A percentile compares a stretch with the other conserved stretches of the same genome.
Evolutionary conservation across 768 basidiomycete genomes (phyloP).

Genomic region (Trametes cinnabarina): DNA sequence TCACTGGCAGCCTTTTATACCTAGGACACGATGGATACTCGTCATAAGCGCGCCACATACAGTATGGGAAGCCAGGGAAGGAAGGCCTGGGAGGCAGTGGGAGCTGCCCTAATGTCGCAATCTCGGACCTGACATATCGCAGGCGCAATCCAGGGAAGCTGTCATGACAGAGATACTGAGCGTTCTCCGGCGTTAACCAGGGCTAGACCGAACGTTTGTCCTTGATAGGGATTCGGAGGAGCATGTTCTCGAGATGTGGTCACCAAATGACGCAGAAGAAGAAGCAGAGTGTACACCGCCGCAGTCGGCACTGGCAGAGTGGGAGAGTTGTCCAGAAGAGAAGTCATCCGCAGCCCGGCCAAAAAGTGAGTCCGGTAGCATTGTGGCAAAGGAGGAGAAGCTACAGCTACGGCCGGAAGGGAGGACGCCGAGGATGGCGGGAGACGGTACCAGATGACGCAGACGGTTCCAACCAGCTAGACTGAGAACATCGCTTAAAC

Average conservation of each 20-base stretch:
- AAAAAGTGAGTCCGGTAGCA: neutral
- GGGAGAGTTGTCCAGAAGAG: neutral
- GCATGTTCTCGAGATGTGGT: neutral
- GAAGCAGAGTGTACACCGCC: neutral
- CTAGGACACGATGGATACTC: neutral
- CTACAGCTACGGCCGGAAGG: neutral
- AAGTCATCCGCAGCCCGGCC: neutral
- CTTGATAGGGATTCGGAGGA: constrained; percentile 4
- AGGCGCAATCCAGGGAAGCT: neutral
- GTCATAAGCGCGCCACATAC: neutral
- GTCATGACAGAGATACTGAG: constrained; percentile 4
- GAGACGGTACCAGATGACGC: constrained; percentile 7
- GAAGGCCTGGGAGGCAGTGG: constrained; percentile 2
- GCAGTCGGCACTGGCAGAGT: neutral
- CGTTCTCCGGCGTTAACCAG: constrained; percentile 5
- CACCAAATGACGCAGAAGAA: neutral
- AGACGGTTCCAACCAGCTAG: neutral
- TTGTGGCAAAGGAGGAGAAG: constrained; percentile 8
- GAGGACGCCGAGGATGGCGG: neutral
- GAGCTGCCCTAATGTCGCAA: neutral
- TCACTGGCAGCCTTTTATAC: constrained; percentile 10
- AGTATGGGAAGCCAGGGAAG: constrained; percentile 2
- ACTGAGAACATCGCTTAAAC: neutral
- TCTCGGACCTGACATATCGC: neutral
- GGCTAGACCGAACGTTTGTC: neutral